Conservation (phyloP, 2,329 filamentous ascomycete genomes). For the Sporothrix phasma region DNA sequence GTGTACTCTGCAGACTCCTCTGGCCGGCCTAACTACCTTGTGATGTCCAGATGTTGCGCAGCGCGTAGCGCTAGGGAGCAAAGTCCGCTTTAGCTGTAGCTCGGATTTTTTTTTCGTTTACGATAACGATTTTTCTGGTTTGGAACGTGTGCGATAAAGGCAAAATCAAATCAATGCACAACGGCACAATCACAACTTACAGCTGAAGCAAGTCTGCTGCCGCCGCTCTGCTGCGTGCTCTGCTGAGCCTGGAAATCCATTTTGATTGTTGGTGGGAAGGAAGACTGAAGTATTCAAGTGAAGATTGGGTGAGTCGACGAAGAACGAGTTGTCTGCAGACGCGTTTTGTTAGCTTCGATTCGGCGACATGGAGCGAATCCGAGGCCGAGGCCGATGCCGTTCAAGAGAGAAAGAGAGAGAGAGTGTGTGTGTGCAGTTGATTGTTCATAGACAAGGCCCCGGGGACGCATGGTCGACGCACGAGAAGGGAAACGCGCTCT, state of each 20-base stretch:
- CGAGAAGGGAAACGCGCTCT: neutral
- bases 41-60: too few relatives aligned
- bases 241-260: constrained; percentile 22
- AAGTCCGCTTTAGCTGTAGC: constrained; percentile 16
- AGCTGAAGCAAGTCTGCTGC: constrained; percentile 22
- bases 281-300: neutral
- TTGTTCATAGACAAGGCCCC: too few relatives aligned
- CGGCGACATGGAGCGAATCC: neutral
- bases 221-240: constrained; percentile 7
- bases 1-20: too few relatives aligned
- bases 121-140: constrained; percentile 3
- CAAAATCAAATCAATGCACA: neutral
- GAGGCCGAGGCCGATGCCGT: neutral
- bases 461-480: neutral
- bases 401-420: too few relatives aligned
- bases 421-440: too few relatives aligned
- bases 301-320: neutral
- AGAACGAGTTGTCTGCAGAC: neutral
- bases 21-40: too few relatives aligned
- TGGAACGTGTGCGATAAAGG: neutral
- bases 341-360: constrained; percentile 1
- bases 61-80: constrained; percentile 11
- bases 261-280: constrained; percentile 3
- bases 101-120: constrained; percentile 12
- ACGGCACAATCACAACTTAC: constrained; percentile 17